Evolutionary conservation across 345 rosid genomes (phyloP).

Genomic region (Citropsis articulata): DNA sequence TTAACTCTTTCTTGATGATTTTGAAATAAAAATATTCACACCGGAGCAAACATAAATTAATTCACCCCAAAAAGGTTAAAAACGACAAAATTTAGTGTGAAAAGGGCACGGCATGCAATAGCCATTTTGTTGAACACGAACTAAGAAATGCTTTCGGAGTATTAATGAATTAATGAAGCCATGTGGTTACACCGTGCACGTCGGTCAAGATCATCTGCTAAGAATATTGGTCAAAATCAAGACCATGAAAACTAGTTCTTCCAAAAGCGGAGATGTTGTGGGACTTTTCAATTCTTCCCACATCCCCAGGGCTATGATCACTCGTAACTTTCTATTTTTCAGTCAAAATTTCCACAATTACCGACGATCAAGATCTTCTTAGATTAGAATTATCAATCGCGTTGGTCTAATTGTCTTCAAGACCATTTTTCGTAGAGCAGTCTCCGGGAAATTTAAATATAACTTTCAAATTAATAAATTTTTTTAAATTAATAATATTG

Average conservation of each 20-base stretch:
- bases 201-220: neutral
- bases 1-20: no score
- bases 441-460: no score
- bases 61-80: no score
- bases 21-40: no score
- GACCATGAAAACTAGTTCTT: neutral
- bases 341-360: neutral
- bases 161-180: neutral
- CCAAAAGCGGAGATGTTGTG: neutral
- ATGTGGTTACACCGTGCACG: neutral
- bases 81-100: neutral
- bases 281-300: slow-evolving; percentile 1
- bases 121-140: no score
- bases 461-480: no score
- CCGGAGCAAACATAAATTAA: no score
- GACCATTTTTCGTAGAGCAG: no score
- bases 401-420: no score
- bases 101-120: no score
- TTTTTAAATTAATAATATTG: no score
- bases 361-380: neutral
- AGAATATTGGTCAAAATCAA: neutral
- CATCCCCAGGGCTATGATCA: neutral
- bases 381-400: no score
- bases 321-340: neutral
- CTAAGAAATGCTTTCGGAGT: neutral